phyloP scores from a whole-genome alignment of 768 basidiomycete genomes.

The Leccinum incarnatum region DNA sequence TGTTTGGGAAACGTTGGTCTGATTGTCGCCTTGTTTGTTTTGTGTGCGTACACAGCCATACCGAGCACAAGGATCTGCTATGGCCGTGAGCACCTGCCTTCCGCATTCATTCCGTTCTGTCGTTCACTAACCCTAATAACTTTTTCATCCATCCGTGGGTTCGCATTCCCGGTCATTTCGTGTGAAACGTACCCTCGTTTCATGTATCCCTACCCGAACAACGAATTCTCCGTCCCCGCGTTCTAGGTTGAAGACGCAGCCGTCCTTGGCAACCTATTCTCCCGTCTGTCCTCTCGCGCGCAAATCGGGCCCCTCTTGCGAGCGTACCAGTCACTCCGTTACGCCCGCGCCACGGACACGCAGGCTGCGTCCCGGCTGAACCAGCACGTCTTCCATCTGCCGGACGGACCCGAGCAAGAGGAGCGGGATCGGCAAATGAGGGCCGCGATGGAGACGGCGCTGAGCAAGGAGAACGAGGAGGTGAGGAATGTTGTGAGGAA shows the following conservation, averaged over 20 bases:
- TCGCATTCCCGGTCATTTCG: background rate
- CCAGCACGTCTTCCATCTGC: conserved; percentile 53
- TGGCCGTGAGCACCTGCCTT: conserved; percentile 39
- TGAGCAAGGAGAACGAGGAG: conserved; percentile 22
- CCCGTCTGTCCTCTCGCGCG: conserved; percentile 37
- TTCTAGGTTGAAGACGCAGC: conserved; percentile 36
- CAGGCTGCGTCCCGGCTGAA: conserved; percentile 51
- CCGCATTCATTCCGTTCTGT: background rate
- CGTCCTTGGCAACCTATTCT: conserved; percentile 50
- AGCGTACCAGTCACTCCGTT: conserved; percentile 53
- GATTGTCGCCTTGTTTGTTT: background rate
- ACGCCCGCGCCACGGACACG: conserved; percentile 45
- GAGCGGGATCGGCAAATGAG: conserved; percentile 52
- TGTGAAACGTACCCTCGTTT: background rate
- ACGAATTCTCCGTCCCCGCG: background rate
- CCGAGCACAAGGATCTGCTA: conserved; percentile 53
- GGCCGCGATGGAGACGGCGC: conserved; percentile 42
- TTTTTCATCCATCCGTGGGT: background rate
- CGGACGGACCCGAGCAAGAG: conserved; percentile 52
- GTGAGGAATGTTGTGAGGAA: conserved; percentile 9
- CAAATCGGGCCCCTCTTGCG: conserved; percentile 47
- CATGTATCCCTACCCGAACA: background rate
- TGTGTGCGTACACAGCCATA: conserved; percentile 38
- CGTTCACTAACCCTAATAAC: background rate
- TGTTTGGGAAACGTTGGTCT: background rate